Evolutionary conservation across 306 rosid genomes (phyloP).

Genomic region (cucumber (Cucumis sativus)): DNA sequence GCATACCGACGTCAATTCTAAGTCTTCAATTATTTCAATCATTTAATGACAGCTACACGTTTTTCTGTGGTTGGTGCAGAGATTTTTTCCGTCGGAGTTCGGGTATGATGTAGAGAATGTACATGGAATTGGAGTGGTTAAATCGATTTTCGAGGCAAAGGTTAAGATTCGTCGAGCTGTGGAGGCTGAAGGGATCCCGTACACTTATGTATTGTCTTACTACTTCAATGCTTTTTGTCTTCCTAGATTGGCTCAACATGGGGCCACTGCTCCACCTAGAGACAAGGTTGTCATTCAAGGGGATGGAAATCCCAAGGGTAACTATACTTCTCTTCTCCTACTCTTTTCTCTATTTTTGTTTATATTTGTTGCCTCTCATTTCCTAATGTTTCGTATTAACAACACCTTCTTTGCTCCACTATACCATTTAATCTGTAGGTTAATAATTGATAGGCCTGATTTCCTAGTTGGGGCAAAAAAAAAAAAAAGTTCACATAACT

Average conservation of each 20-base stretch:
- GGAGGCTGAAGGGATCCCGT: neutral
- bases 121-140: neutral
- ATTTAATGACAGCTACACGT: no score
- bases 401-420: no score
- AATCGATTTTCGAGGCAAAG: neutral
- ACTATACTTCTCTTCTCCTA: neutral
- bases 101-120: neutral
- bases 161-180: neutral
- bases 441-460: no score
- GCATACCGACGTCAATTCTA: no score
- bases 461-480: no score
- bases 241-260: neutral
- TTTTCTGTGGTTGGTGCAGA: neutral
- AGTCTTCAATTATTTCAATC: no score
- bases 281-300: neutral
- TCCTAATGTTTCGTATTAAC: neutral
- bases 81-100: neutral
- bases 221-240: neutral
- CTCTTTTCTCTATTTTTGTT: neutral
- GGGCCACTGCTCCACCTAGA: neutral
- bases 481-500: no score
- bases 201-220: neutral
- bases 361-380: neutral
- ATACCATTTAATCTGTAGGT: no score
- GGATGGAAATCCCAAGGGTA: conserved; percentile 5